Conservation (phyloP, 352 stramenopile genomes). For the Phytophthora boehmeriae region DNA sequence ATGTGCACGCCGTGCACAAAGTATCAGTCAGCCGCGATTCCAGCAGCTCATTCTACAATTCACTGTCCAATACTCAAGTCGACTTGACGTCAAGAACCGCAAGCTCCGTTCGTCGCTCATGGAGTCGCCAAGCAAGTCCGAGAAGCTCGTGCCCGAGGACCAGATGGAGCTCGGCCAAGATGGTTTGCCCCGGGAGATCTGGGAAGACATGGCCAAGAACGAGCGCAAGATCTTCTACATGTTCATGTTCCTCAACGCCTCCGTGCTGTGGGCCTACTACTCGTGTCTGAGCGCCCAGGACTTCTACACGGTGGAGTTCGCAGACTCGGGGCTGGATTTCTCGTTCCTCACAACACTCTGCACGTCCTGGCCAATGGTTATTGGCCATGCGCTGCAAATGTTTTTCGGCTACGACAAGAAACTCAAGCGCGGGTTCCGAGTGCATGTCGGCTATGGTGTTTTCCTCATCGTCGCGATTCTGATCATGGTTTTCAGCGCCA, state of each 20-base stretch:
- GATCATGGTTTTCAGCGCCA: slow-evolving; percentile 49
- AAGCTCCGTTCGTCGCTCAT: slow-evolving; percentile 1
- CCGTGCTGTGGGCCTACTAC: slow-evolving; percentile 66
- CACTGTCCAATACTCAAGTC: too few relatives aligned
- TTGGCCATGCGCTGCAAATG: slow-evolving; percentile 50
- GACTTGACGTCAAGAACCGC: too few relatives aligned
- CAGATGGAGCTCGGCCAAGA: slow-evolving; percentile 23
- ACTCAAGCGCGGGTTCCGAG: slow-evolving; percentile 32
- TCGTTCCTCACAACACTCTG: slow-evolving; percentile 53
- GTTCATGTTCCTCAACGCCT: slow-evolving; percentile 61
- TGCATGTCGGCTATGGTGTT: slow-evolving; percentile 40
- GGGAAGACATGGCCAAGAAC: slow-evolving; percentile 44
- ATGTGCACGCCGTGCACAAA: too few relatives aligned
- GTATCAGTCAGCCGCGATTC: too few relatives aligned
- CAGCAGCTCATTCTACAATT: too few relatives aligned
- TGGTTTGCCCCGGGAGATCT: slow-evolving; percentile 47
- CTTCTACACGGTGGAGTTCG: slow-evolving; percentile 50
- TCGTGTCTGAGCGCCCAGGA: slow-evolving; percentile 61
- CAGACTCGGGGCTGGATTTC: slow-evolving; percentile 48
- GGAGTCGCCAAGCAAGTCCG: slow-evolving; percentile 29
- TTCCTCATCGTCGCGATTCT: slow-evolving; percentile 41
- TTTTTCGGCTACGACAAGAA: slow-evolving; percentile 50
- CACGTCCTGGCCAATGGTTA: slow-evolving; percentile 51
- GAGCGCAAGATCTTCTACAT: slow-evolving; percentile 50
- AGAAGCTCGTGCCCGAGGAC: slow-evolving; percentile 28